phyloP scores from a whole-genome alignment of 495 filamentous ascomycete species.

The Schizothecium vesticola region DNA sequence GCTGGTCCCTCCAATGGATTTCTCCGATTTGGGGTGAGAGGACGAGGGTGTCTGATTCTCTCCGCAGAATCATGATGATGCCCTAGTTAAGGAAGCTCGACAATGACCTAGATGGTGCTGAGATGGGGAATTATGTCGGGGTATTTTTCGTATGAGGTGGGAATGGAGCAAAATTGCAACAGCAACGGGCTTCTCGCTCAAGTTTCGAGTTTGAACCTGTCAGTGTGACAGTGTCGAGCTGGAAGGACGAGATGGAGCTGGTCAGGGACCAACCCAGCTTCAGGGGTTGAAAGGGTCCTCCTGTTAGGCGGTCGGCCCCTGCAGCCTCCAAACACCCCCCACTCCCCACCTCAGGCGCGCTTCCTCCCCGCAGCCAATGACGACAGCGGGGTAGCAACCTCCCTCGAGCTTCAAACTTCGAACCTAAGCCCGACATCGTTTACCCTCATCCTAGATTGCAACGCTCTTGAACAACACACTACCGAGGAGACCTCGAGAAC shows the following conservation, averaged over 20 bases:
- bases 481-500: neutral
- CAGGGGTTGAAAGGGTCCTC: neutral
- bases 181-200: neutral
- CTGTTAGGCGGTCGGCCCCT: neutral
- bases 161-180: neutral
- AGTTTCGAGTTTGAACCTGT: neutral
- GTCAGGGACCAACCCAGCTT: neutral
- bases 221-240: too few relatives aligned
- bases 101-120: neutral
- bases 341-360: neutral
- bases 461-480: neutral
- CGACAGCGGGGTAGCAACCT: constrained; percentile 3
- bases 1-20: neutral
- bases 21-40: neutral
- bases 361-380: neutral
- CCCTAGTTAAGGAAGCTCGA: too few relatives aligned
- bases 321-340: neutral
- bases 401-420: neutral
- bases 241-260: neutral
- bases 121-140: neutral
- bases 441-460: neutral
- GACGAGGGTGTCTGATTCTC: neutral
- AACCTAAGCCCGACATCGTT: neutral
- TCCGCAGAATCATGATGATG: too few relatives aligned
- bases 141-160: neutral